phyloP scores from a whole-genome alignment of 208 protist species.

The Leishmania aethiopica region DNA sequence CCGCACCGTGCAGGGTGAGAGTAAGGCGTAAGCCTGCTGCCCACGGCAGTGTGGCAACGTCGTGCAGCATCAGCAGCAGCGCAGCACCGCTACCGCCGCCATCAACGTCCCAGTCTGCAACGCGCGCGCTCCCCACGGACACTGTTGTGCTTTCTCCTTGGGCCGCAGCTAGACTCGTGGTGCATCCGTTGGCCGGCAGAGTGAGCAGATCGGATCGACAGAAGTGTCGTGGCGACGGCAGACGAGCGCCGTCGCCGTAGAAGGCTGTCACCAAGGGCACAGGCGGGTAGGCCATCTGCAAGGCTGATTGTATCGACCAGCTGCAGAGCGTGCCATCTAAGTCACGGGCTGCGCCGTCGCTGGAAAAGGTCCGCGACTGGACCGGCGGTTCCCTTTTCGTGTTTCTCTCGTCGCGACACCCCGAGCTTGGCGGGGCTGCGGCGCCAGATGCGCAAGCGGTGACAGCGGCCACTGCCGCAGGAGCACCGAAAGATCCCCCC shows the following conservation, averaged over 20 bases:
- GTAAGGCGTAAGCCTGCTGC: not conserved
- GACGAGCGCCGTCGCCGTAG: not conserved
- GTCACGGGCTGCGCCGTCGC: not conserved
- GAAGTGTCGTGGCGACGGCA: not conserved
- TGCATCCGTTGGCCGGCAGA: not conserved
- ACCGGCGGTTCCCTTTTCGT: not conserved
- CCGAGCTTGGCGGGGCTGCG: not conserved
- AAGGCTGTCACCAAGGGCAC: not conserved
- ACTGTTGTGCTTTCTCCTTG: not conserved
- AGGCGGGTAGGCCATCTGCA: slow-evolving; percentile 9
- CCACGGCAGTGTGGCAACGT: slow-evolving; percentile 2
- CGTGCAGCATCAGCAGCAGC: not conserved
- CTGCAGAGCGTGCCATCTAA: not conserved
- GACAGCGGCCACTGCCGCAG: not conserved
- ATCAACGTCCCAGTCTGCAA: not conserved
- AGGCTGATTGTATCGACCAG: slow-evolving; percentile 7
- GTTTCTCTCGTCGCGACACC: not conserved
- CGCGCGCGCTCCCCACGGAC: not conserved
- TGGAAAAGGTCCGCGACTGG: not conserved
- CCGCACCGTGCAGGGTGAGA: not conserved
- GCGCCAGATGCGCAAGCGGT: not conserved
- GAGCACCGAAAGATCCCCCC: not conserved
- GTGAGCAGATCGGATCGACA: not conserved
- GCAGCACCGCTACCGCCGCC: not conserved
- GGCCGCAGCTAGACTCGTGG: not conserved